Evolutionary conservation across 2,329 filamentous ascomycete species (phyloP), one percentile per base, ranked within the genome.

Genomic region (Fusarium newnesense): DNA sequence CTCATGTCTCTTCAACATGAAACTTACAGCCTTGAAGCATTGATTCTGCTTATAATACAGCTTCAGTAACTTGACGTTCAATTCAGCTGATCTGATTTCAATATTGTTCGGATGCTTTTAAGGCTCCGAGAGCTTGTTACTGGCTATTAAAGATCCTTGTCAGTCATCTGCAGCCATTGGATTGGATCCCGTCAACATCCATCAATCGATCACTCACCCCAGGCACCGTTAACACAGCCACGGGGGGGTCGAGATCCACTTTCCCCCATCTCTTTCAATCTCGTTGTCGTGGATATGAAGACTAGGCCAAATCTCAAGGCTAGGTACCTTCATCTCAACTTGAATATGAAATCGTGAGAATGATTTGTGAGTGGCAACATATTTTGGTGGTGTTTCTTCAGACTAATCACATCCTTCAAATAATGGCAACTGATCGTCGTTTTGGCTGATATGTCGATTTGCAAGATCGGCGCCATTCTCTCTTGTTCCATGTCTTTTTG

Each of bases 201-300:
- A 64, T 62, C 34, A 34, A 34, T 34, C 60, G 37, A 52, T 72
- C 56, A 42, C 52, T 72, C 70, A 73, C 67, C 71, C 71, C 67
- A 59, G 67, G 67, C 52, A 68, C 67, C 50, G 59, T 60, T 62
- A 59, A 50, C 71, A 69, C 71, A 74, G 71, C 71, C 71, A 73
- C 67, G 32, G 67, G 70, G 70, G 70, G 71, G 39, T 28, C 9
- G 42, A 56, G 71, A 57, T 60, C 70, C 70, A 68, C 67, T 63
- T 36, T 47, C 56, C 56, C 43, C 60, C 68, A 28, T 64, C 50
- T 54, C 50, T 42, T 37, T 52, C 46, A 62, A 68, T 68, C 65
- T 54, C 26, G 37, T 68, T 67, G 53, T 67, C 63, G 21, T 67
- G 63, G 26, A 44, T 46, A 64, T 40, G 11, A 43, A 42, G 40